Evolutionary conservation across 805 yeast genomes (phyloP).

Genomic region (Maudiozyma serrabonitensis): DNA sequence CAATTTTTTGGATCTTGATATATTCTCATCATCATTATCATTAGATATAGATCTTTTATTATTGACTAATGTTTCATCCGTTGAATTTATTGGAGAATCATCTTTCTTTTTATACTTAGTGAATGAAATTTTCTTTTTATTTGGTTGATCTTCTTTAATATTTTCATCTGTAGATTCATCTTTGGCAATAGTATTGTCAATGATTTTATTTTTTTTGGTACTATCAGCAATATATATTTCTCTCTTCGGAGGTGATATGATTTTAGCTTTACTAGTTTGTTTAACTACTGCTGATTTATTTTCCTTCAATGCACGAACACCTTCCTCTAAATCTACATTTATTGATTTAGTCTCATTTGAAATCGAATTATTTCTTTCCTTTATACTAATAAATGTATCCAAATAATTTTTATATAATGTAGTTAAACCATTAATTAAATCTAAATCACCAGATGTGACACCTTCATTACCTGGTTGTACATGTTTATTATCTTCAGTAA

Average conservation of each 20-base stretch:
- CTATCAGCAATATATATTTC: constrained; percentile 8
- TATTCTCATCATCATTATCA: not conserved
- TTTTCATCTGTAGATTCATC: constrained; percentile 7
- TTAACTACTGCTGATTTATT: not conserved
- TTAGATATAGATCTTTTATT: constrained; percentile 10
- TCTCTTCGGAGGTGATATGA: not conserved
- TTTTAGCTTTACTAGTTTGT: not conserved
- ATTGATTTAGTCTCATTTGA: not conserved
- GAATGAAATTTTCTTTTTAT: constrained; percentile 28
- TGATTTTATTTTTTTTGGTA: constrained; percentile 1
- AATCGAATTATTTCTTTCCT: not conserved
- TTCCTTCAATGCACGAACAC: not conserved
- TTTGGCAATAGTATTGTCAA: not conserved
- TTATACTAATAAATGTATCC: not conserved
- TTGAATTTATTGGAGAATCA: constrained; percentile 3
- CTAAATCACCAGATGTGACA: constrained; percentile 22
- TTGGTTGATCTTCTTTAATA: constrained; percentile 6
- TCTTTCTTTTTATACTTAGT: constrained; percentile 27
- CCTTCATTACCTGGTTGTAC: constrained; percentile 14
- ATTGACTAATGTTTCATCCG: not conserved
- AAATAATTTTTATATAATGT: constrained; percentile 25
- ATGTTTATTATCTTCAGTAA: constrained; percentile 23
- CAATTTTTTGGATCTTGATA: not conserved
- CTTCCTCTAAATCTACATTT: constrained; percentile 1
- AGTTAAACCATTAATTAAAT: constrained; percentile 23